Conservation (phyloP, 1,284 basidiomycete species). For the Cryptococcus maquisensis region DNA sequence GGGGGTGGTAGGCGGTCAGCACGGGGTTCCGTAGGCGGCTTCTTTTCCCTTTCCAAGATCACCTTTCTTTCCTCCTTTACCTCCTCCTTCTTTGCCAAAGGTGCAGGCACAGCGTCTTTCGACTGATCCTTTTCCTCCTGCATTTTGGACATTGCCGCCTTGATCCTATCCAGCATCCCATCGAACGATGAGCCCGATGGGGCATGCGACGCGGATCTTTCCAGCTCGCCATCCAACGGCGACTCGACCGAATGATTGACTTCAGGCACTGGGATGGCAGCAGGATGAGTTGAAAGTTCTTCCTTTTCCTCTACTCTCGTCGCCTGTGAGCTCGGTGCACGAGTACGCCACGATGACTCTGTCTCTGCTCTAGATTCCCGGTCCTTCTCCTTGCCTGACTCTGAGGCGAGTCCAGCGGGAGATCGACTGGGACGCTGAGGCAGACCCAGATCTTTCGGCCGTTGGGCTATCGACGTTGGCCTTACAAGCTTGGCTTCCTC, state of each 20-base stretch:
- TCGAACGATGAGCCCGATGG: constrained; percentile 52
- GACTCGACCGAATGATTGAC: too few relatives aligned
- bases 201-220: too few relatives aligned
- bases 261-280: background rate
- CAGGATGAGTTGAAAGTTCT: background rate
- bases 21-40: background rate
- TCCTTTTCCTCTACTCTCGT: background rate
- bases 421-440: background rate
- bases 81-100: constrained; percentile 5
- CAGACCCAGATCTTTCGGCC: constrained; percentile 9
- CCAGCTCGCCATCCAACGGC: too few relatives aligned
- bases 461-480: constrained; percentile 14
- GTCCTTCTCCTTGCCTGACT: background rate
- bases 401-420: background rate
- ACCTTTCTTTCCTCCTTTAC: constrained; percentile 8
- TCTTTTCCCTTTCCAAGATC: background rate
- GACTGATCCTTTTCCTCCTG: constrained; percentile 8
- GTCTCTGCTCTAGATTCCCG: background rate
- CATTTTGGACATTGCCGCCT: constrained; percentile 63
- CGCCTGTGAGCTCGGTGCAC: background rate
- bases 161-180: constrained; percentile 81
- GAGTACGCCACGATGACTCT: constrained; percentile 20
- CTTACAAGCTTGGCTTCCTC: constrained; percentile 27
- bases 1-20: background rate
- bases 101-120: constrained; percentile 51